Evolutionary conservation across 371 early-diverging fungal species (phyloP), one percentile per base, ranked within the genome.

Genomic region (Zopfochytrium polystomum): DNA sequence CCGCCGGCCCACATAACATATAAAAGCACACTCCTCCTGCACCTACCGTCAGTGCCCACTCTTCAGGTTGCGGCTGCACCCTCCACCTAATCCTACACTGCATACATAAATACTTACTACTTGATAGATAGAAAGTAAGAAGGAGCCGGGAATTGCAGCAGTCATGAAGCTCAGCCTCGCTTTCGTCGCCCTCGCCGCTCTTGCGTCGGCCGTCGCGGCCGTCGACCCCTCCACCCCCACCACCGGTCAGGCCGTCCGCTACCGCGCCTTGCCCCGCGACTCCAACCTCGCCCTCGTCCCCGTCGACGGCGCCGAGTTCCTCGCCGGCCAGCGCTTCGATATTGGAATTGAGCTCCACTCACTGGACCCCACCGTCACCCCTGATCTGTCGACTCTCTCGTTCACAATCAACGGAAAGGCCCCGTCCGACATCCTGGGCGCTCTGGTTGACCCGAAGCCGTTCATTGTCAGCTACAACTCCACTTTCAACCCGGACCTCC

Each of bases 401-500:
- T 61, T 69, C 59, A 62, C 62, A 34, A 58, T 72, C 58, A 68
- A 68, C 56, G 67, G 63, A 23, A 48, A 49, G 34, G 20, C 49
- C 38, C 46, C 51, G 5, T 9, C 31, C 23, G 34, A 50, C 7
- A 46, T 65, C 33, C 18, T 69, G 13, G 30, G 53, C 23, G 38
- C 2, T 9, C 48, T 49, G 25, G 67, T 59, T 30, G 46, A 30
- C 32, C 35, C 50, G 13, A 52, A n/a, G n/a, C 46, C 65, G 9
- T 33, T 38, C 60, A 25, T 46, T 35, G 48, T 32, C 45, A 56
- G 29, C 49, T 73, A 70, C 67, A 60, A 51, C 49, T 47, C 55
- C 65, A 60, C 67, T 52, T 74, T 60, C 62, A 78, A 63, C 74
- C 65, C 65, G 43, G 77, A 86, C 55, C 78, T 80, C 34, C 69